Conservation (phyloP, 805 yeast species). For the Myxozyma monticola region DNA sequence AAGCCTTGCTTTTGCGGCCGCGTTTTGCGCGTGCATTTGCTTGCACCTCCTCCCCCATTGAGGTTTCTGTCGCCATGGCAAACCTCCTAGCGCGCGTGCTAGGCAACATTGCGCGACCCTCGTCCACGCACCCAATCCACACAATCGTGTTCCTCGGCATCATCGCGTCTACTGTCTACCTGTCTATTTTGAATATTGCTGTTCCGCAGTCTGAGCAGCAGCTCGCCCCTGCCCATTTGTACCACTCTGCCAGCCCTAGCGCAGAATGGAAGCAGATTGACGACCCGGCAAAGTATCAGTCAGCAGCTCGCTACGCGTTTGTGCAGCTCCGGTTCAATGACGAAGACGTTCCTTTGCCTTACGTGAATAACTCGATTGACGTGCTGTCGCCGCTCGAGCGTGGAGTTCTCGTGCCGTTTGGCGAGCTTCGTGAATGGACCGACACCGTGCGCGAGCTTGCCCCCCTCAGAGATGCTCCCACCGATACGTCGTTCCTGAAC, state of each 20-base stretch:
- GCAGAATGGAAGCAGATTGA: slow-evolving; percentile 53
- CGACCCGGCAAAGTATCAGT: slow-evolving; percentile 44
- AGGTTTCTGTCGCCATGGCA: slow-evolving; percentile 15
- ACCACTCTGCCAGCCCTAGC: slow-evolving; percentile 43
- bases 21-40: background rate
- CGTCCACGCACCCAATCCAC: slow-evolving; percentile 68
- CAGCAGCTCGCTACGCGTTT: slow-evolving; percentile 50
- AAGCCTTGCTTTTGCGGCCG: background rate
- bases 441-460: slow-evolving; percentile 30
- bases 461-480: slow-evolving; percentile 32
- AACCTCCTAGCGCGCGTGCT: slow-evolving; percentile 19
- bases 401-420: slow-evolving; percentile 42
- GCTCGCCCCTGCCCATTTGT: slow-evolving; percentile 33
- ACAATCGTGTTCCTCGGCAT: slow-evolving; percentile 69
- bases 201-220: slow-evolving; percentile 34
- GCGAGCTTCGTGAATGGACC: slow-evolving; percentile 37
- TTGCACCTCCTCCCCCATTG: background rate
- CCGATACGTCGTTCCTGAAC: slow-evolving; percentile 32
- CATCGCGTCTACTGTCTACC: slow-evolving; percentile 76
- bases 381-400: slow-evolving; percentile 32
- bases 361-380: slow-evolving; percentile 12
- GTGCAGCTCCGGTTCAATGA: slow-evolving; percentile 61
- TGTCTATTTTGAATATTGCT: slow-evolving; percentile 53
- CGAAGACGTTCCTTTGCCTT: slow-evolving; percentile 38
- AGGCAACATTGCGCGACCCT: slow-evolving; percentile 22